A percentile compares a stretch with the other conserved stretches of the same genome.
These are phyloP conservation scores for Jamesozyma hellenica DNA, from an alignment of 805 yeast genomes.

Conservation along the genomic window DNA sequence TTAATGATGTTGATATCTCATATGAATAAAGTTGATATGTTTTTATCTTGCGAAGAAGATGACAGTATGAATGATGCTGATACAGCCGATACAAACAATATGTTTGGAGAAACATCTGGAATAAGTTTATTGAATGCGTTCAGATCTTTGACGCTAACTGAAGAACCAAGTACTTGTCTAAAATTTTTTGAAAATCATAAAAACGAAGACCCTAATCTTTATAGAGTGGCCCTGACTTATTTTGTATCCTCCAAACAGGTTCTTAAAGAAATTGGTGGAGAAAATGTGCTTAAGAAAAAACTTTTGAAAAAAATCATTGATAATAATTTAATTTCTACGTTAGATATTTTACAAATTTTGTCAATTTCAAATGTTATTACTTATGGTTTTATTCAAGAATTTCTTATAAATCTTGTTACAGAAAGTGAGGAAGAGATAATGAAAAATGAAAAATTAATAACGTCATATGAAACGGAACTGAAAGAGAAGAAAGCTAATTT, in stretches of 20 bases:
- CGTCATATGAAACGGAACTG: slow-evolving; percentile 60
- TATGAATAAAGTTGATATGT: slow-evolving; percentile 29
- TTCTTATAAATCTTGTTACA: slow-evolving; percentile 51
- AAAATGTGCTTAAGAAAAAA: slow-evolving; percentile 33
- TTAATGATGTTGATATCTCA: slow-evolving; percentile 32
- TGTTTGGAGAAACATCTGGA: neutral
- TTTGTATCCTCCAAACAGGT: slow-evolving; percentile 47
- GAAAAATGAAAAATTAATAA: slow-evolving; percentile 57
- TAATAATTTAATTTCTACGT: slow-evolving; percentile 51
- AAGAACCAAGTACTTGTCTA: slow-evolving; percentile 48
- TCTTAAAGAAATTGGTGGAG: slow-evolving; percentile 42
- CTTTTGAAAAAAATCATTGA: slow-evolving; percentile 46
- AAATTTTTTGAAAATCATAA: slow-evolving; percentile 52
- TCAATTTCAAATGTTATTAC: slow-evolving; percentile 54
- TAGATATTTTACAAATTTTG: slow-evolving; percentile 66
- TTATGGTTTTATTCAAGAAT: slow-evolving; percentile 62
- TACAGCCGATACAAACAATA: slow-evolving; percentile 23
- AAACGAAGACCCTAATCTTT: slow-evolving; percentile 51
- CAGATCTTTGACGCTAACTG: slow-evolving; percentile 43
- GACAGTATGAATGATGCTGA: slow-evolving; percentile 21
- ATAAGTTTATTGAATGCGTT: slow-evolving; percentile 33
- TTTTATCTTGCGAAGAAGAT: slow-evolving; percentile 21
- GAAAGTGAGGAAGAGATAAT: slow-evolving; percentile 52
- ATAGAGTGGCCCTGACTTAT: slow-evolving; percentile 51
- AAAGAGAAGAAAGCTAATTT: slow-evolving; percentile 43